These are phyloP conservation scores for Trypanosoma congolense DNA, from an alignment of 208 protist species.

Conservation along the genomic window DNA sequence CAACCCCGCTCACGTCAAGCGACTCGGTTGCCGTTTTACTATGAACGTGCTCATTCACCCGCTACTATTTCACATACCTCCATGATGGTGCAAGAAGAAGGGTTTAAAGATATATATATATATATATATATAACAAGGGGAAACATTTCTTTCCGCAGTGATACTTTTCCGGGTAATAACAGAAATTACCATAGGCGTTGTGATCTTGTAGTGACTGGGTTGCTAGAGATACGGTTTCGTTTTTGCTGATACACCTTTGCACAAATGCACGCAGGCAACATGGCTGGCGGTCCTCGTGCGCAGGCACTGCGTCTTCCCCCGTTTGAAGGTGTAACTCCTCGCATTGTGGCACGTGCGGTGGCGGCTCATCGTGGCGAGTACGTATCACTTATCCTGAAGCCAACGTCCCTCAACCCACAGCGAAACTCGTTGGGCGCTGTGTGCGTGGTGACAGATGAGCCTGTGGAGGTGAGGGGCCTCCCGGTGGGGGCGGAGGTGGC, in stretches of 20 bases:
- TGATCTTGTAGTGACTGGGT: no score
- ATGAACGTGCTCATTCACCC: no score
- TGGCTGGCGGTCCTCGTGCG: slow-evolving; percentile 6
- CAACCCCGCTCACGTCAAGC: no score
- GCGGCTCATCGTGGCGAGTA: slow-evolving; percentile 74
- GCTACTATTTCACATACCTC: no score
- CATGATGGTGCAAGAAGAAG: no score
- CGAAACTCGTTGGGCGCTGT: slow-evolving; percentile 60
- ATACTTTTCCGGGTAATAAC: no score
- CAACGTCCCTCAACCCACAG: slow-evolving; percentile 30
- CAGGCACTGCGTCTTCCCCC: slow-evolving; percentile 51
- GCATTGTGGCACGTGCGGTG: slow-evolving; percentile 63
- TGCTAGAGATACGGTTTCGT: slow-evolving; percentile 4
- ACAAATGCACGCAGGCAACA: slow-evolving; percentile 18
- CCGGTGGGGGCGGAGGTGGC: slow-evolving; percentile 70
- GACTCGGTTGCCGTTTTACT: no score
- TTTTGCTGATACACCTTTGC: slow-evolving; percentile 6
- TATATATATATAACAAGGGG: no score
- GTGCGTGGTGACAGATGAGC: slow-evolving; percentile 61
- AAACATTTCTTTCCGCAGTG: no score
- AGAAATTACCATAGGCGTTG: no score
- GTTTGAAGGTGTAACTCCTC: slow-evolving; percentile 81
- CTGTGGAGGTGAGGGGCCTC: slow-evolving; percentile 58
- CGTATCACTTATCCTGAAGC: slow-evolving; percentile 78
- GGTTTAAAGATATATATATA: no score